Evolutionary conservation across 306 rosid genomes (phyloP).

Genomic region (Herpetospermum pedunculosum): DNA sequence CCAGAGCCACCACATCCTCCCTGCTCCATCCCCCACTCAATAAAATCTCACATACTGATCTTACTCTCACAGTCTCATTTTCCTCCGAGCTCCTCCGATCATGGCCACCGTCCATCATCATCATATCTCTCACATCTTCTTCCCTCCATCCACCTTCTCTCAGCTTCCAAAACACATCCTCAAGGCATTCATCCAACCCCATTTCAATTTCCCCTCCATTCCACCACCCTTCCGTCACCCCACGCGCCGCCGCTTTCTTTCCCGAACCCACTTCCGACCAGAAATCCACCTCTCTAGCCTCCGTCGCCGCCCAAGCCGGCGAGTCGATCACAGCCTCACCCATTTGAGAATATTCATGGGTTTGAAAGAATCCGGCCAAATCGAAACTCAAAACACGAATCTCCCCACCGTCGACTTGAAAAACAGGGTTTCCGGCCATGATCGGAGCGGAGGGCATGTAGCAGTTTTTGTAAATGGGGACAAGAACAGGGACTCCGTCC

Average conservation of each 20-base stretch:
- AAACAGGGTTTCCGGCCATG: conserved; percentile 57
- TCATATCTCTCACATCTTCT: conserved; percentile 73
- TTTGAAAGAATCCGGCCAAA: conserved; percentile 38
- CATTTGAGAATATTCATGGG: conserved; percentile 21
- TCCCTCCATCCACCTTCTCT: conserved; percentile 82
- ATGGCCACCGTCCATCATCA: conserved; percentile 35
- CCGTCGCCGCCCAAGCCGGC: conserved; percentile 70
- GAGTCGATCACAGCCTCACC: conserved; percentile 1
- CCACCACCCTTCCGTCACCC: conserved; percentile 19
- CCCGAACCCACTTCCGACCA: conserved; percentile 56
- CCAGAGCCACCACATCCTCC: conserved; percentile 66
- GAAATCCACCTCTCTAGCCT: conserved; percentile 28
- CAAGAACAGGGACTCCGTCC: conserved; percentile 35
- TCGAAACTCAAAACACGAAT: conserved; percentile 41
- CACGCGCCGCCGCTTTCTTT: conserved; percentile 10
- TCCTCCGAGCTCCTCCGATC: neutral
- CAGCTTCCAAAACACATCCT: conserved; percentile 37
- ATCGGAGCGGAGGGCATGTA: conserved; percentile 41
- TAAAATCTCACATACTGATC: conserved; percentile 27
- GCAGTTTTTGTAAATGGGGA: conserved; percentile 51
- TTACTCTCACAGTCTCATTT: neutral
- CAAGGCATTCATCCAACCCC: conserved; percentile 33
- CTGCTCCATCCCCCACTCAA: conserved; percentile 83
- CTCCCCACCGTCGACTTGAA: conserved; percentile 31
- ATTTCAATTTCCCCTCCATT: conserved; percentile 15